Base-by-base conservation (phyloP, 345 rosid genomes). In the Mallotus nudiflorus region DNA sequence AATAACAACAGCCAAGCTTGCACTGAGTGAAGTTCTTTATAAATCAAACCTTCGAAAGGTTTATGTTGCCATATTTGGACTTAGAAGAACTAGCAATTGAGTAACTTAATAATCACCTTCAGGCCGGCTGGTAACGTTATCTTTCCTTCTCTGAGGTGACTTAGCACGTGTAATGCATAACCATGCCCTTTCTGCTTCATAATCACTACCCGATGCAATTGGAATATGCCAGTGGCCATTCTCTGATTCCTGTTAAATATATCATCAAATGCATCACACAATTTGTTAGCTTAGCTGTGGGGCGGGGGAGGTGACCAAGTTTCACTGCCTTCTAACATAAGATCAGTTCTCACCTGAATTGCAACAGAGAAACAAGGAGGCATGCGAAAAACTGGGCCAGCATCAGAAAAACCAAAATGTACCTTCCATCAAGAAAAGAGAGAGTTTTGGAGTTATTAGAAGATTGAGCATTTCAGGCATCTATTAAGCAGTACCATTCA, bases 181-280 rank as follows among this genome's bases (percentile, higher is more conserved):
- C 89, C 92, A 85, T 22, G 45, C 68, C 62, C 86, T 72, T 63
- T 80, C 86, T 3, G 71, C 59, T 40, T 85, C 85, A 54, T 67
- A 53, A 66, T 74, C 87, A 5, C 79, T 68, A 68, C 73, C 86
- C 1, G 74, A 50, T 39, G 57, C 75, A 73, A 87, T 77, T 37
- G 95, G 95, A 73, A 87, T 79, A 73, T 87, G 95, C 95, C 95
- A 89, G 68, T 74, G 82, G 64, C 91, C 95, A 52, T 82, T 77
- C 73, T 82, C 90, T 25, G 89, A 89, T 79, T 89, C 90, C 95
- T 89, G 84, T 68, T 40, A 15, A 65, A 40, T 61, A 65, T 49
- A 65, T 24, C 57, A 16, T n/a, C 16, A 44, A 46, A 15, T 14
- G 31, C 9, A 40, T 54, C 5, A 22, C 65, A 60, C 18, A 9